Evolutionary conservation across 371 early-diverging fungal genomes (phyloP).

Genomic region (Mucor lusitanicus): DNA sequence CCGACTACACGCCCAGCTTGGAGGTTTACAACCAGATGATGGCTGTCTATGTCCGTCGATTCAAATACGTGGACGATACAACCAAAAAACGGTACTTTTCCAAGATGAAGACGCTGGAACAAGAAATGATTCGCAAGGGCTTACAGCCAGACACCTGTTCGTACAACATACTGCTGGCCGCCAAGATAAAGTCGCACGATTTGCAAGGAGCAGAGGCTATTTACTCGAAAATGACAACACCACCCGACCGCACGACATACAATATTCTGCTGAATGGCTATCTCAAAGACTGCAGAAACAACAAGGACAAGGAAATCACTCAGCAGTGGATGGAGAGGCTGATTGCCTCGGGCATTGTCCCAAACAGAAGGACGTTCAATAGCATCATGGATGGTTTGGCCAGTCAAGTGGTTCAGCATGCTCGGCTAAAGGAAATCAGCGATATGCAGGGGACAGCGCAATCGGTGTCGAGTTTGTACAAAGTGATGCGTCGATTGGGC

Average conservation of each 20-base stretch:
- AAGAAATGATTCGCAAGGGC: constrained; percentile 21
- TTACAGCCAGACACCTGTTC: constrained; percentile 23
- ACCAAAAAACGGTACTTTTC: constrained; percentile 23
- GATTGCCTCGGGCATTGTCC: constrained; percentile 23
- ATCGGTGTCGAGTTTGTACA: constrained; percentile 19
- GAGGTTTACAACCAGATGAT: constrained; percentile 33
- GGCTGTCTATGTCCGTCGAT: constrained; percentile 31
- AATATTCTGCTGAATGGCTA: constrained; percentile 28
- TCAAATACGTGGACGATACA: constrained; percentile 19
- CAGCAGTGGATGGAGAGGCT: constrained; percentile 32
- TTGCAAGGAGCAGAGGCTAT: constrained; percentile 21
- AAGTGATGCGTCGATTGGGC: constrained; percentile 19
- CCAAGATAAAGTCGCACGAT: constrained; percentile 18
- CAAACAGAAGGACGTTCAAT: constrained; percentile 26
- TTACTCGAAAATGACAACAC: constrained; percentile 10
- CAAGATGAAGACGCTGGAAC: constrained; percentile 24
- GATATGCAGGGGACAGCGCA: constrained; percentile 15
- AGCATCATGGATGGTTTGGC: constrained; percentile 25
- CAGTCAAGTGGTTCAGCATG: constrained; percentile 18
- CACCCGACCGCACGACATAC: constrained; percentile 28
- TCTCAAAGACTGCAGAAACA: constrained; percentile 13
- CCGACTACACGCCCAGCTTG: constrained; percentile 7
- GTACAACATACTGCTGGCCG: constrained; percentile 34
- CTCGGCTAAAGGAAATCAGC: constrained; percentile 6
- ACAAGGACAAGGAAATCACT: constrained; percentile 13